Evolutionary conservation across 768 basidiomycete genomes (phyloP), one percentile per base, ranked within the genome.

Genomic region (Naematelia aurantialba): DNA sequence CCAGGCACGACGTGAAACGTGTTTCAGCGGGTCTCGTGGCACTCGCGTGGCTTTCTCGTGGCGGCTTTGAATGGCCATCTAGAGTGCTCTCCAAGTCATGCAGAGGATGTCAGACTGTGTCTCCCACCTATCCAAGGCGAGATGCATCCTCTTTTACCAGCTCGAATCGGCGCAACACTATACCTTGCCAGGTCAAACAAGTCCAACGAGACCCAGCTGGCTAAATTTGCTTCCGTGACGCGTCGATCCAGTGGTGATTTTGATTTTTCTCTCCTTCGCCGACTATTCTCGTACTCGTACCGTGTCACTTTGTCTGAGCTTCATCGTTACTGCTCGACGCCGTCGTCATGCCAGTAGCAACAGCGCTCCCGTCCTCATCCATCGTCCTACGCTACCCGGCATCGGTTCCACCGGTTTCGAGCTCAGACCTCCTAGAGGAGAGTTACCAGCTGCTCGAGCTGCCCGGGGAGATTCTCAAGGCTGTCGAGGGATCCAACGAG

Each of bases 381-480:
- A 55, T 69, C 21, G 50, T 61, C 30, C 45, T 72, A 1, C 65
- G 70, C 5, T 69, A 60, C 53, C 70, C 70, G 1, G n/a, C n/a
- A 48, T 42, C n/a, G 4, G 29, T 4, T 45, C 10, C 14, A 21
- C 10, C 14, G 46, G 19, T 14, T 4, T 12, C 46, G 29, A 26
- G 39, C 21, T 19, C 26, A 30, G 19, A 55, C 13, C 14, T 44
- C 11, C 3, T 57, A 8, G 60, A 68, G n/a, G 69, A 76, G 54
- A 63, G 46, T 17, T 76, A 74, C 62, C 69, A 73, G 47, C 59
- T 78, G n/a, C 63, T 78, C 1, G 77, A 78, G 34, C 66, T 78
- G 3, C 72, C 74, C 0, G 25, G 63, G 0, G 77, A 78, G 59
- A 69, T 78, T 17, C 54, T 74, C 22, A 76, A 72, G 52, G 55